Base-by-base conservation (phyloP, 202 grass and related monocot species). In the Panicum hallii region DNA sequence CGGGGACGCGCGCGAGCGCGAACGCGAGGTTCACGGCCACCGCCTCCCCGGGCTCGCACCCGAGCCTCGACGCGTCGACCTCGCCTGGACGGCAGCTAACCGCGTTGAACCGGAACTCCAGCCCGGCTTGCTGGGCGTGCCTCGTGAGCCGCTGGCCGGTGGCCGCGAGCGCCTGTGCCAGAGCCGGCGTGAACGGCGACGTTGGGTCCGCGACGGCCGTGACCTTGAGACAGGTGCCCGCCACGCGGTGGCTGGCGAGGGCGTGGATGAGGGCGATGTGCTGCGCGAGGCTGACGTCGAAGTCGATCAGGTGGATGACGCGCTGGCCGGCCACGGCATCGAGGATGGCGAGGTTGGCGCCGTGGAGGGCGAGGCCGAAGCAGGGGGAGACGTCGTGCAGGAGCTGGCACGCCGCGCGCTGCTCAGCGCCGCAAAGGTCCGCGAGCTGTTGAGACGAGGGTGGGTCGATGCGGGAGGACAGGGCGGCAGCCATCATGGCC, bases 1-100 rank as follows among this genome's bases (percentile, higher is more conserved):
- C 93, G 0, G 93, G 88, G 15, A 99, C 75, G 61, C 87, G 96
- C 4, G 96, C 90, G 1, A 99, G 82, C 19, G 71, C 82, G 82
- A 95, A 99, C 70, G 93, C 83, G 4, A 99, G 89, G 93, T 95
- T 99, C 56, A 99, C 96, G 0, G 75, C 93, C 70, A 99, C 52
- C 19, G 86, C 92, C 74, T 98, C 96, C 8, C 84, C 91, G 0
- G 84, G 36, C 82, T 84, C 88, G 80, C 93, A 94, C 19, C 91
- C 83, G 54, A 99, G 84, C 63, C 47, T 54, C 1, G 87, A 70
- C 10, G 77, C 65, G 9, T 91, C 91, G 28, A 99, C 61, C 72
- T 96, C 88, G 0, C 41, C 77, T 0, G 88, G 72, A 5, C 43
- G 55, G 49, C 83, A 88, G 67, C 52, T 79, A 5, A 99, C 88